Evolutionary conservation across 2,329 filamentous ascomycete species (phyloP), one percentile per base, ranked within the genome.

Genomic region (Thelonectria rubi): DNA sequence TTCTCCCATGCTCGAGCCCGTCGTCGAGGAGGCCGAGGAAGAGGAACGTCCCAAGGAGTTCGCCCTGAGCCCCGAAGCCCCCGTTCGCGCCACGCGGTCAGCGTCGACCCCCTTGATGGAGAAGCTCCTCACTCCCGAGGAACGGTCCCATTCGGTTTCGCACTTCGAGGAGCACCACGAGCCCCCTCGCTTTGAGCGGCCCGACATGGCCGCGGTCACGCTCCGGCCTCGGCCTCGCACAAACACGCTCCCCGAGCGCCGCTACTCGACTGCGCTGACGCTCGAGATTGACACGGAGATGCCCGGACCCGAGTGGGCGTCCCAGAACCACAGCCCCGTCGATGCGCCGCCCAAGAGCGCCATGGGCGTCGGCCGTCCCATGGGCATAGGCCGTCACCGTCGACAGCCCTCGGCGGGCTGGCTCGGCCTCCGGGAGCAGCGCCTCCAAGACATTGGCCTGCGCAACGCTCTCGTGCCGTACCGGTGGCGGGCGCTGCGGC

Each of bases 381-480:
- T 61, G 12, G 50, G 60, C 7, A 37, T 14, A 11, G 34, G 57
- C 21, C 26, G 26, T 30, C 67, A 72, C 56, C 64, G 63, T 50
- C 69, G 72, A 15, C 65, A 66, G 24, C 63, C 71, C 12, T 73
- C 70, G 2, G 69, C 71, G 18, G 71, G 71, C 3, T 65, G 66
- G n/a, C 45, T 73, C 40, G 71, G 71, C 15, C 52, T 73, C 12
- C 65, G 63, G 21, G 71, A 73, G 30, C 69, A 65, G 53, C 64
- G 65, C 1, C 61, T 72, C n/a, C 62, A 68, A 26, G 69, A 66
- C 42, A 60, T 73, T 42, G 71, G 70, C 20, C 67, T 73, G 24
- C 71, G 70, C 39, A 68, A 65, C 45, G 70, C 71, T 20, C 63
- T 73, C 9, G 37, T 73, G 42, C 71, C 71, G 15, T 72, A 72